Percentiles rank a stretch among this genome's conserved stretches.
These are phyloP conservation scores for Aspergillus thermomutatus DNA, from an alignment of 2,329 filamentous ascomycete species.

Conservation along the genomic window DNA sequence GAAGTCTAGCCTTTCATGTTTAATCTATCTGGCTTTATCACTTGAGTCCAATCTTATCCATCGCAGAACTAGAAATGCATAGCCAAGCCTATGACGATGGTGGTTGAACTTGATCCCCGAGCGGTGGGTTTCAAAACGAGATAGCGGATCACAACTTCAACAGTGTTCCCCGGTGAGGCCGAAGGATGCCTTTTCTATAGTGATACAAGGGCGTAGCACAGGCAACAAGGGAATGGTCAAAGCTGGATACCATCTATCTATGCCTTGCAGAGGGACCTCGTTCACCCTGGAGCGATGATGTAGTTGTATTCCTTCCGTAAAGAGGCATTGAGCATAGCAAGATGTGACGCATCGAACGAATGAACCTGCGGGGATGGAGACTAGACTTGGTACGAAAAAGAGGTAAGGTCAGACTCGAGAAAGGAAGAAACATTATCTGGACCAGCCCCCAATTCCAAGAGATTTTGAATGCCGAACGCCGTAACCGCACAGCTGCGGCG, in stretches of 20 bases:
- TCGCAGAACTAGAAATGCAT: not conserved
- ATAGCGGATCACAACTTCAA: not conserved
- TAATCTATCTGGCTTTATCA: not conserved
- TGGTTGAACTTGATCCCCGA: not conserved
- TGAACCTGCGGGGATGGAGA: constrained; percentile 18
- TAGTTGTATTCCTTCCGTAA: constrained; percentile 22
- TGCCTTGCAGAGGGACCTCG: not conserved
- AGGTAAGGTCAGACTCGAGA: not conserved
- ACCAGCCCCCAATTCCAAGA: not conserved
- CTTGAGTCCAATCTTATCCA: not conserved
- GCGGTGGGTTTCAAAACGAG: not conserved
- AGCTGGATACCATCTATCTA: not conserved
- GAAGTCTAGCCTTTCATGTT: not conserved
- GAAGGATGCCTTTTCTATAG: not conserved
- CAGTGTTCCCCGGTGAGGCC: not conserved
- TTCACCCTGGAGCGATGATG: not conserved
- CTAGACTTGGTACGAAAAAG: too few species aligned
- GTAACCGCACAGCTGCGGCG: not conserved
- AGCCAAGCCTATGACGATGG: not conserved
- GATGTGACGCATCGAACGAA: constrained; percentile 22
- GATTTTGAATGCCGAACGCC: not conserved
- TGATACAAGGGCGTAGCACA: not conserved
- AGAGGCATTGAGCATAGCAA: constrained; percentile 7
- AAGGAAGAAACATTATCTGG: not conserved
- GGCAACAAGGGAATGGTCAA: not conserved